Conservation (phyloP, 1,284 basidiomycete species). For the Fomitopsis pinicola region DNA sequence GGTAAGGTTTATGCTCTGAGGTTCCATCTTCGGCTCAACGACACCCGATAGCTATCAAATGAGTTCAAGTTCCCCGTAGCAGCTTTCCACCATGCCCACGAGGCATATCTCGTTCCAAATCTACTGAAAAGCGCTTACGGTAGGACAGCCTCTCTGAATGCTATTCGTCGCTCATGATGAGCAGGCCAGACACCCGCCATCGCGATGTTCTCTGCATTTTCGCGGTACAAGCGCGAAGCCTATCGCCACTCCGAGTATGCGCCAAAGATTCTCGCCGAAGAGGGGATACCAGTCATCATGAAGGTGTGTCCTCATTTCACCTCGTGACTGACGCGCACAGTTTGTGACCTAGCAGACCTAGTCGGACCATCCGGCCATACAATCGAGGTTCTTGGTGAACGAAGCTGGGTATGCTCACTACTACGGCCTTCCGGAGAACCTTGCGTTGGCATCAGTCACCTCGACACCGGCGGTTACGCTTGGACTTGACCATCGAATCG, state of each 20-base stretch:
- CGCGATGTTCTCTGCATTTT: slow-evolving; percentile 64
- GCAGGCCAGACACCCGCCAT: slow-evolving; percentile 56
- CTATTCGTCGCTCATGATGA: neutral
- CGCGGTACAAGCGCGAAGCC: slow-evolving; percentile 75
- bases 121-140: slow-evolving; percentile 69
- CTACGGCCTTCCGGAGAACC: slow-evolving; percentile 56
- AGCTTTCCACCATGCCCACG: slow-evolving; percentile 85
- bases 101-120: slow-evolving; percentile 84
- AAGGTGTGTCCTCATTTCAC: slow-evolving; percentile 45
- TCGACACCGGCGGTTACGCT: slow-evolving; percentile 74
- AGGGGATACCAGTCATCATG: slow-evolving; percentile 73
- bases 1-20: slow-evolving; percentile 28
- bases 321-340: no score
- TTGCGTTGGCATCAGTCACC: slow-evolving; percentile 73
- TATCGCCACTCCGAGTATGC: slow-evolving; percentile 87
- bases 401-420: slow-evolving; percentile 89
- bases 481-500: slow-evolving; percentile 81
- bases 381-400: slow-evolving; percentile 76
- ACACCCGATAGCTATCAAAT: slow-evolving; percentile 49
- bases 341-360: slow-evolving; percentile 19
- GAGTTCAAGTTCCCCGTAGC: slow-evolving; percentile 82
- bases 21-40: neutral
- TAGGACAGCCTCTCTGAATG: slow-evolving; percentile 3
- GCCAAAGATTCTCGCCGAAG: slow-evolving; percentile 72
- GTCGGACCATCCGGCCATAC: slow-evolving; percentile 73